phyloP scores from a whole-genome alignment of 2,329 filamentous ascomycete genomes.

The Pseudovirgaria hyperparasitica region DNA sequence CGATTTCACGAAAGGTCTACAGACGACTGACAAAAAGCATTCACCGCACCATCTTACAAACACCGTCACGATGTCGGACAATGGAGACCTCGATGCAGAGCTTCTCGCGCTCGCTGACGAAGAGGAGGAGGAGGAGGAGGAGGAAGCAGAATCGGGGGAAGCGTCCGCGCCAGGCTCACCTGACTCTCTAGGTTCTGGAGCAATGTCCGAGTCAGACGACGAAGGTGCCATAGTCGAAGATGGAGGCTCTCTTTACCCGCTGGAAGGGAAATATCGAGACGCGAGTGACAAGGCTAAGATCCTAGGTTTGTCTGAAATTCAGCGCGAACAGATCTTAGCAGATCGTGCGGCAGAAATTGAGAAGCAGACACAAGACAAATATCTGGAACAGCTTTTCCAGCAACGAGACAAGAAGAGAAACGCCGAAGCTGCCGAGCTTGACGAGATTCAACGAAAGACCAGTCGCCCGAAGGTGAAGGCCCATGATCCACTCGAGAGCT shows the following conservation, averaged over 20 bases:
- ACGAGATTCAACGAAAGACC: conserved; percentile 64
- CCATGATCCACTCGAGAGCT: conserved; percentile 63
- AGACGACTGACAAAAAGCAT: conserved; percentile 13
- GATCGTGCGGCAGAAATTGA: conserved; percentile 77
- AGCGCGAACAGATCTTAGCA: conserved; percentile 80
- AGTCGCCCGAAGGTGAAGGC: conserved; percentile 40
- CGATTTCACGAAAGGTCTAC: conserved; percentile 1
- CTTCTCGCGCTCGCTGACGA: conserved; percentile 85
- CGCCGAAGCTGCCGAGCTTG: conserved; percentile 63
- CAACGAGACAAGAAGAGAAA: conserved; percentile 61
- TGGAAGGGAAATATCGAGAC: conserved; percentile 69
- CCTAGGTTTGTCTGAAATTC: conserved; percentile 75
- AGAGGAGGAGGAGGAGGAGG: conserved; percentile 53
- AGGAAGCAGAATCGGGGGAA: conserved; percentile 81
- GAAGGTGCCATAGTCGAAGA: conserved; percentile 37
- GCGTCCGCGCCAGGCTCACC: no score
- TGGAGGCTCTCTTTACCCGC: conserved; percentile 58
- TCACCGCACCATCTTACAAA: no score
- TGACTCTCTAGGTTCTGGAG: conserved; percentile 68
- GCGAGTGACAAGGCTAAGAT: conserved; percentile 47
- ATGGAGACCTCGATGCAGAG: conserved; percentile 63
- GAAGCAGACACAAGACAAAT: conserved; percentile 66
- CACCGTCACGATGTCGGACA: conserved; percentile 53
- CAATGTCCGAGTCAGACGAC: conserved; percentile 71
- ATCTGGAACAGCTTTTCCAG: conserved; percentile 66